phyloP scores from a whole-genome alignment of 805 yeast genomes.

The Peterozyma xylosa region DNA sequence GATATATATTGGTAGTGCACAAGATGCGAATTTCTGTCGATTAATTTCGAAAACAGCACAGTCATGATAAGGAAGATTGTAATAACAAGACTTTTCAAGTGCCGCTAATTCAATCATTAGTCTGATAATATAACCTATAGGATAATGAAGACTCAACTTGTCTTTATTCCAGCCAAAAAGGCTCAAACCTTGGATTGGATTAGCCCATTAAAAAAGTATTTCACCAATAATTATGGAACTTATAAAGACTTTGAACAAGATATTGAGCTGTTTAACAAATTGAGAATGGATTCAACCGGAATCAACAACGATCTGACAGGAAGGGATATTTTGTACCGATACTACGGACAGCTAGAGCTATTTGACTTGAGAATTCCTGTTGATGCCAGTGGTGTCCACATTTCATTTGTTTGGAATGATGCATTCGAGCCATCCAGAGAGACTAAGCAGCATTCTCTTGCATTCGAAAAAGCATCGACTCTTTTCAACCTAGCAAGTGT shows the following conservation, averaged over 20 bases:
- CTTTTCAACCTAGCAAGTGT: constrained; percentile 73
- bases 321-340: constrained; percentile 51
- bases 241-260: constrained; percentile 52
- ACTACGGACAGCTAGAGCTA: constrained; percentile 77
- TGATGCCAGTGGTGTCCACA: constrained; percentile 35
- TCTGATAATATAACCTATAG: too few species aligned
- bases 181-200: constrained; percentile 63
- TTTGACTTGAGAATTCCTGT: constrained; percentile 72
- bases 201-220: constrained; percentile 48
- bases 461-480: constrained; percentile 84
- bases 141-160: constrained; percentile 17
- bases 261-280: constrained; percentile 41
- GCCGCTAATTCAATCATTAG: too few species aligned
- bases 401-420: constrained; percentile 76
- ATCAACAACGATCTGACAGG: constrained; percentile 33
- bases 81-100: too few species aligned
- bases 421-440: constrained; percentile 45
- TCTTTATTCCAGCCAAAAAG: constrained; percentile 26
- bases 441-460: constrained; percentile 68
- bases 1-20: too few species aligned
- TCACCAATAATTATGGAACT: constrained; percentile 56
- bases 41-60: too few species aligned
- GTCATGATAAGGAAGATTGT: too few species aligned
- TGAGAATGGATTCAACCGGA: constrained; percentile 55
- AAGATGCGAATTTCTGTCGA: too few species aligned